These are phyloP conservation scores for Penicillium bialowiezense DNA, from an alignment of 495 filamentous ascomycete genomes.

Conservation along the genomic window DNA sequence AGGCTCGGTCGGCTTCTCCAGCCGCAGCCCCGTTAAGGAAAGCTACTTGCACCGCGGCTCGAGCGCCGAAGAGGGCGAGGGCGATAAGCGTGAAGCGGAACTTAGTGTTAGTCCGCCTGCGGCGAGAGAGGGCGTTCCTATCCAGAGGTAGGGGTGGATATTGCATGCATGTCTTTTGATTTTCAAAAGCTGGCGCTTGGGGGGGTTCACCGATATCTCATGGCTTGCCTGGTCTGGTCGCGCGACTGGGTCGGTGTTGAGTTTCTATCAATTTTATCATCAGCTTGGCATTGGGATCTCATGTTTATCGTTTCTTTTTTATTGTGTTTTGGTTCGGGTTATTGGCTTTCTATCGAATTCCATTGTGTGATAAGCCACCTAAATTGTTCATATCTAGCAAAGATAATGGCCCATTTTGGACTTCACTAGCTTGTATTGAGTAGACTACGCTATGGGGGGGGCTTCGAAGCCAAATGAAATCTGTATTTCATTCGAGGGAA, in stretches of 20 bases:
- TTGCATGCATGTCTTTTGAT: conserved; percentile 13
- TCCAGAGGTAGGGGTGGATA: conserved; percentile 44
- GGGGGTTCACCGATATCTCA: conserved; percentile 23
- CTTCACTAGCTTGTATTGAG: too few relatives aligned
- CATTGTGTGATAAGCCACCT: background rate
- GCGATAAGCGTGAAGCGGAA: conserved; percentile 31
- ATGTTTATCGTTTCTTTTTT: too few relatives aligned
- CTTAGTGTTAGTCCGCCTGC: conserved; percentile 46
- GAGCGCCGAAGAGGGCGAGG: conserved; percentile 65
- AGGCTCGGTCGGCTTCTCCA: conserved; percentile 50
- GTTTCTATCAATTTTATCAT: background rate
- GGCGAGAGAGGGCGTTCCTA: conserved; percentile 59
- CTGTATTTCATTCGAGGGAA: background rate
- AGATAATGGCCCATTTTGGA: background rate
- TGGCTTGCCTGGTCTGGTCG: too few relatives aligned
- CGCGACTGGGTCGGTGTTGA: too few relatives aligned
- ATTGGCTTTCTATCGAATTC: background rate
- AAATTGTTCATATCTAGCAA: background rate
- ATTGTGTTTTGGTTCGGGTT: background rate
- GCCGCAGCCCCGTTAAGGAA: conserved; percentile 82
- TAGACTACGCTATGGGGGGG: too few relatives aligned
- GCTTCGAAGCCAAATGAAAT: background rate
- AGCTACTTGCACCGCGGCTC: conserved; percentile 77
- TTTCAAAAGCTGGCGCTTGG: conserved; percentile 46
- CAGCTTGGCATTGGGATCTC: background rate